Base-by-base conservation (phyloP, 176 grass and related monocot species). In the Juncus inflexus region DNA sequence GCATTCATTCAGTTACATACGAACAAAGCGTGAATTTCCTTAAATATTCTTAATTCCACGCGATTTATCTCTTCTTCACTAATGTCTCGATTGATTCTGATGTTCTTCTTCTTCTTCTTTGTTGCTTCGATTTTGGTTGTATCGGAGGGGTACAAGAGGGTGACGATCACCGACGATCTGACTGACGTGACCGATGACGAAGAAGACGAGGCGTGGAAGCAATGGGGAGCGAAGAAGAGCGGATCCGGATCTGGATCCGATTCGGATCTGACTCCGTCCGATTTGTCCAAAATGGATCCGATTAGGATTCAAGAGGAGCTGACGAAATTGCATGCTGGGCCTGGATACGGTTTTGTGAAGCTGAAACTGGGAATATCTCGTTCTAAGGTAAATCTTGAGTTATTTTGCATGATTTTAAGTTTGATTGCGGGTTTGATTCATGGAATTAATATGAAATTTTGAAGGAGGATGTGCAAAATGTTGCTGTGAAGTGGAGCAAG, bases 281-380 rank as follows among this genome's bases (percentile, higher is more conserved):
- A 97, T 79, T 83, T 91, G 52, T 72, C 87, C 4, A 69, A 63
- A 37, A 89, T 91, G 87, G 80, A 79, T 66, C 92, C 87, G 51
- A 63, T 49, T 28, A 78, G 83, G 72, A 75, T 89, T 64, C 85
- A 86, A 78, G 82, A 67, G 42, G 91, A 97, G 80, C 76, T 97
- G 71, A 77, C 86, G 77, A 79, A 79, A 66, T 70, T 55, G 55
- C 82, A 89, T 47, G 55, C 84, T 3, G 87, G 92, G 1, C 81
- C 92, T 0, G 83, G 80, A 58, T 85, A 83, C 9, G 92, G 92
- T 42, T 97, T 97, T 76, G 87, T 97, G 60, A 97, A 97, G 77
- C 92, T 97, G 35, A 84, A 79, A 5, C 65, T 75, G 3, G 87
- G 87, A 35, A 56, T 81, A 35, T 49, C 66, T 42, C 77, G 87